These are phyloP conservation scores for Puccinia triticina DNA, from an alignment of 1,284 basidiomycete genomes.

Conservation along the genomic window DNA sequence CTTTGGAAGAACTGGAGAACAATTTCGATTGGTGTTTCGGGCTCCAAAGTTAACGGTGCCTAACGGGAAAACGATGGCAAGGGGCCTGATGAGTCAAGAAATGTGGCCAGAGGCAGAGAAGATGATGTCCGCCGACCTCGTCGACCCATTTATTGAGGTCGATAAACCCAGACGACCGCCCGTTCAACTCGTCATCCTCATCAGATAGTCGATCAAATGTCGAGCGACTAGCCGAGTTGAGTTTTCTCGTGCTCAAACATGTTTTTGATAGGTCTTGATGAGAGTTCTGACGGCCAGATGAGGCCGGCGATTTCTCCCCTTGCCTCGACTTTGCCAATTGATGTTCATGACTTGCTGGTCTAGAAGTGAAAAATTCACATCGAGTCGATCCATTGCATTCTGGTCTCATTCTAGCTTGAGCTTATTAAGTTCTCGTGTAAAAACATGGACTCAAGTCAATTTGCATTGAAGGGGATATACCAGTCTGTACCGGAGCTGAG, in stretches of 20 bases:
- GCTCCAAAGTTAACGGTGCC: constrained; percentile 68
- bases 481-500: neutral
- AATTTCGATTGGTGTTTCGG: constrained; percentile 70
- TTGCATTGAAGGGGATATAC: neutral
- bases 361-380: constrained; percentile 25
- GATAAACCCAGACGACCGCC: constrained; percentile 63
- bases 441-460: neutral
- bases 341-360: neutral
- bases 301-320: neutral
- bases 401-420: constrained; percentile 29
- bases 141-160: constrained; percentile 66
- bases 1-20: constrained; percentile 74
- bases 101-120: constrained; percentile 55
- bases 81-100: constrained; percentile 61
- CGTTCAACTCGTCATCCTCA: neutral
- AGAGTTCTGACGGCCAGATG: neutral
- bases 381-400: constrained; percentile 21
- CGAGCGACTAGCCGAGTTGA: neutral
- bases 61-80: constrained; percentile 62
- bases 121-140: constrained; percentile 68
- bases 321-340: neutral
- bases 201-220: constrained; percentile 2
- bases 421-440: neutral
- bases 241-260: neutral
- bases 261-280: neutral